phyloP scores from a whole-genome alignment of 768 basidiomycete species.

The Leccinellum rugosiceps region DNA sequence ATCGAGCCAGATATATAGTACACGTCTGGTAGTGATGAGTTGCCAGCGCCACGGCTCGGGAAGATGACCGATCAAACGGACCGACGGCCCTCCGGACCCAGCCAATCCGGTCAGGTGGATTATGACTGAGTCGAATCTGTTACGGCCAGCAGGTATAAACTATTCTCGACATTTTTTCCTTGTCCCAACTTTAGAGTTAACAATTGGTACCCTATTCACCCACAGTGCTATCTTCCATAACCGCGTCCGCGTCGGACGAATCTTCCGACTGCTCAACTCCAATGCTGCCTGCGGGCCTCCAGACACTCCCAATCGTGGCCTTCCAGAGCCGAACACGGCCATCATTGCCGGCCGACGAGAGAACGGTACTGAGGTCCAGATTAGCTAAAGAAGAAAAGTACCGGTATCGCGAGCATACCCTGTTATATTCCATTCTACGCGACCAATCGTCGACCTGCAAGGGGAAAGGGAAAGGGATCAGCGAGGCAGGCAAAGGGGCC shows the following conservation, averaged over 20 bases:
- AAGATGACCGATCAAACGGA: not conserved
- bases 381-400: not conserved
- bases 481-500: not conserved
- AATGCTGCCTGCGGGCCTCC: slow-evolving; percentile 79
- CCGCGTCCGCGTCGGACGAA: slow-evolving; percentile 38
- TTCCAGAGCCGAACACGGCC: slow-evolving; percentile 84
- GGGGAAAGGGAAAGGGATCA: not conserved
- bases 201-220: slow-evolving; percentile 29
- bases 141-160: not conserved
- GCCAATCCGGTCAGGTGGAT: not conserved
- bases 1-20: not conserved
- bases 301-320: slow-evolving; percentile 77
- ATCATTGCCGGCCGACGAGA: slow-evolving; percentile 83
- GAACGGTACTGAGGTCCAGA: slow-evolving; percentile 56
- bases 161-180: not conserved
- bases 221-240: slow-evolving; percentile 41
- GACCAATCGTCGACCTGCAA: slow-evolving; percentile 65
- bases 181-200: not conserved
- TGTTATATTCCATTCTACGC: slow-evolving; percentile 94
- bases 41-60: not conserved
- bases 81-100: not conserved
- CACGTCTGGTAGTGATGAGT: not conserved
- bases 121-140: not conserved
- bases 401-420: slow-evolving; percentile 46
- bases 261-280: slow-evolving; percentile 74